phyloP scores from a whole-genome alignment of 2,329 filamentous ascomycete genomes.

The Chaetomium globosum region DNA sequence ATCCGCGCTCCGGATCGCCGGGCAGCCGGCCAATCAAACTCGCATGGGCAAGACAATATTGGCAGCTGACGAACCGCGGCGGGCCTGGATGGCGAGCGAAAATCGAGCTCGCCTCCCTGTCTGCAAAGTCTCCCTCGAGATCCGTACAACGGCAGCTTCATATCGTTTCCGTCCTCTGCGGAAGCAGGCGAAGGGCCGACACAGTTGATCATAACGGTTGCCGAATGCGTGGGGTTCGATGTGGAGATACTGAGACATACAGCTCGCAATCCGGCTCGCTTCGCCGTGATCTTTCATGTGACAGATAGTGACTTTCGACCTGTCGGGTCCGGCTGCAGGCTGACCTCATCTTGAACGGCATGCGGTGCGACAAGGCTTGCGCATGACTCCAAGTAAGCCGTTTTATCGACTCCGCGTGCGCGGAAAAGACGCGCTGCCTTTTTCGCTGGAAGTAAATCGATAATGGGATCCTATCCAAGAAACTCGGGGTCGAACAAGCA shows the following conservation, averaged over 20 bases:
- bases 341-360: constrained; percentile 30
- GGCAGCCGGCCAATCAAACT: constrained; percentile 39
- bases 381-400: constrained; percentile 1
- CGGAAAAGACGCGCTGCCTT: neutral
- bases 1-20: constrained; percentile 39
- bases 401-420: neutral
- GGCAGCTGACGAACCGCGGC: constrained; percentile 26
- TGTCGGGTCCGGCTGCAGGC: constrained; percentile 28
- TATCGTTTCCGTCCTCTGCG: constrained; percentile 21
- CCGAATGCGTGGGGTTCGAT: neutral
- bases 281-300: constrained; percentile 29
- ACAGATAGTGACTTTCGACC: constrained; percentile 10
- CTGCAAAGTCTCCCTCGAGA: constrained; percentile 26
- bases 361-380: constrained; percentile 14
- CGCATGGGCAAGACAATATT: constrained; percentile 26
- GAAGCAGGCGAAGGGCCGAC: constrained; percentile 10
- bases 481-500: neutral
- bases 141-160: constrained; percentile 22
- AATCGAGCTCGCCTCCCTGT: constrained; percentile 10
- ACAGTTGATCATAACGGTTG: constrained; percentile 13
- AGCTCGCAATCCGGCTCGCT: constrained; percentile 3
- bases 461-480: neutral
- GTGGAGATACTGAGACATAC: constrained; percentile 13
- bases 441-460: neutral
- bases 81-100: constrained; percentile 5